Percentiles rank a stretch among this genome's conserved stretches.
phyloP scores from a whole-genome alignment of 2,329 filamentous ascomycete genomes.

The Paramyrothecium roridum region DNA sequence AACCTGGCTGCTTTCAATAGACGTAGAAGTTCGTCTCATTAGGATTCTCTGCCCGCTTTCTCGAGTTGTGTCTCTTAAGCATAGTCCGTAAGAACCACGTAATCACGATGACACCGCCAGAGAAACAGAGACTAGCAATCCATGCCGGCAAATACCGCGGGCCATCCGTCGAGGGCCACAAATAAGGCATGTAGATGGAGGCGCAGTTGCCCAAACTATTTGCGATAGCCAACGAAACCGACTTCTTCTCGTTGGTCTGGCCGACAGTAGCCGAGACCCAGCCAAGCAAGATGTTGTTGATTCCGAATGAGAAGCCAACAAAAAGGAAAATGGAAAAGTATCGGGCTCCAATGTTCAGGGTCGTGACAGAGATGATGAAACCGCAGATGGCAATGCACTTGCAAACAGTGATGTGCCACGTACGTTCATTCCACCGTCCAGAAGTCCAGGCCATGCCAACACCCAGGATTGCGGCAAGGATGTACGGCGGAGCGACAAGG shows the following conservation, averaged over 20 bases:
- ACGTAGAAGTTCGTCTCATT: slow-evolving; percentile 1
- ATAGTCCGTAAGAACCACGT: slow-evolving; percentile 1
- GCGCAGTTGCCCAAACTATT: slow-evolving; percentile 14
- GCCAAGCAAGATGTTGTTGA: slow-evolving; percentile 31
- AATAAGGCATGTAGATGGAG: slow-evolving; percentile 13
- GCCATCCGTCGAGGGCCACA: slow-evolving; percentile 8
- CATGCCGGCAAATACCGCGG: slow-evolving; percentile 9
- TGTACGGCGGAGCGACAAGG: slow-evolving; percentile 39
- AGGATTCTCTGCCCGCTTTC: background rate
- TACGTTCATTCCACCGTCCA: slow-evolving; percentile 33
- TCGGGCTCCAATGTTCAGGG: background rate
- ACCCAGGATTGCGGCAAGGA: slow-evolving; percentile 37
- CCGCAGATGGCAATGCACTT: background rate
- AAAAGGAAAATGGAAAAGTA: slow-evolving; percentile 20
- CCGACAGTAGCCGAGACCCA: slow-evolving; percentile 33
- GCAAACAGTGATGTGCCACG: slow-evolving; percentile 3
- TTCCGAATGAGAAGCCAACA: slow-evolving; percentile 27
- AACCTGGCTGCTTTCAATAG: background rate
- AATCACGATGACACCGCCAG: background rate
- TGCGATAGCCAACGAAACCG: slow-evolving; percentile 18
- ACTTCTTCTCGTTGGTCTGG: slow-evolving; percentile 39
- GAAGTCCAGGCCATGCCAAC: slow-evolving; percentile 37
- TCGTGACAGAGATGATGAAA: background rate
- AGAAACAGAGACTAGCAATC: slow-evolving; percentile 2
- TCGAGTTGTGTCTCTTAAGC: background rate